Base-by-base conservation (phyloP, 441 rosid genomes). In the Bruguiera hainesii region DNA sequence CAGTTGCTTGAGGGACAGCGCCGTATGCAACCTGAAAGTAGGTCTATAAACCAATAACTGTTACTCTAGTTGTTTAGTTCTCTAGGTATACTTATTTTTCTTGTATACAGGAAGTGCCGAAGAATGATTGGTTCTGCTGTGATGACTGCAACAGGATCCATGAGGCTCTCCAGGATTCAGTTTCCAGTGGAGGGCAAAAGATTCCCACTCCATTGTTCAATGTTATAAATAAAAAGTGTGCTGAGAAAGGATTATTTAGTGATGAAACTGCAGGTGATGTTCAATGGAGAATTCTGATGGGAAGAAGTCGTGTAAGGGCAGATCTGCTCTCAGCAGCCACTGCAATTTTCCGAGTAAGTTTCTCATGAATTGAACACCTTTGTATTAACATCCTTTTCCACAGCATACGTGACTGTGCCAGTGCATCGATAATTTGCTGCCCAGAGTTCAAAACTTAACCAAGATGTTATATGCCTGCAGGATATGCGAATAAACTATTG, bases 61-160 rank as follows among this genome's bases (percentile, higher is more conserved):
- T 57, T 66, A 15, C 58, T 53, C 9, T 26, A 25, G 46, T 53
- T 10, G 60, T 63, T 33, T 61, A 48, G 49, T 83, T 55, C 60
- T 67, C 60, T 71, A 49, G 69, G 49, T 20, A 56, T 63, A 56
- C 49, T 67, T 51, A 62, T 31, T 29, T 70, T 58, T 57, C 63
- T 64, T 57, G 30, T 29, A 69, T 48, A 4, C 88, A 95, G 99
- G 97, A 85, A 80, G 76, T 95, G 72, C 99, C 99, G 20, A 70
- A 77, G 73, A 89, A 80, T 56, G 84, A 87, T 68, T 95, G 99
- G 99, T 92, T 90, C 73, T 95, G 99, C 71, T 84, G 89, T 60
- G 74, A 75, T 78, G 96, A 86, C 71, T 95, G 99, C 82, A 77
- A 76, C 48, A 82, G 75, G 74, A 92, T 92, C 70, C 82, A 87